phyloP scores from a whole-genome alignment of 129 eudicot species.

The Flaveria linearis region DNA sequence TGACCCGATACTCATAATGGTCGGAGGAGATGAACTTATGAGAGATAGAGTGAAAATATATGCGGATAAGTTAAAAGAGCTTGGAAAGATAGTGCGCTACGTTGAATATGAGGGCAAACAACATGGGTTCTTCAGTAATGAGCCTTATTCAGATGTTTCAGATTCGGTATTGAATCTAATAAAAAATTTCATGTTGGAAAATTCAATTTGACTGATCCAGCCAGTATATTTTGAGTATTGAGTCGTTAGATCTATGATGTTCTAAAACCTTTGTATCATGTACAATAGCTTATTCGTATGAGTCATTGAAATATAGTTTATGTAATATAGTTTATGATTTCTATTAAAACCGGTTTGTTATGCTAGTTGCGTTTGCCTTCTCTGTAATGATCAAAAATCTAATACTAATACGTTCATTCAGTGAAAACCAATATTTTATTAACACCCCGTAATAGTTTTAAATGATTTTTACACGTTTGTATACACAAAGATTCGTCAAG shows the following conservation, averaged over 20 bases:
- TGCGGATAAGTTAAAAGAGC: slow-evolving; percentile 45
- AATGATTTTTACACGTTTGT: too few species aligned
- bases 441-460: neutral
- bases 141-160: slow-evolving; percentile 59
- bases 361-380: neutral
- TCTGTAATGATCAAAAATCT: neutral
- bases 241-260: neutral
- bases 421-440: neutral
- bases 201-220: slow-evolving; percentile 17
- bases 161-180: slow-evolving; percentile 42
- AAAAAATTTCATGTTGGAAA: slow-evolving; percentile 42
- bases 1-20: slow-evolving; percentile 65
- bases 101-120: slow-evolving; percentile 58
- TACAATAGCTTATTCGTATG: slow-evolving; percentile 1
- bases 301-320: neutral
- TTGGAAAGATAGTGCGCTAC: slow-evolving; percentile 50
- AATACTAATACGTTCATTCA: neutral
- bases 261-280: neutral
- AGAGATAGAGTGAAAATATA: slow-evolving; percentile 67
- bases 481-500: too few species aligned
- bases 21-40: slow-evolving; percentile 69
- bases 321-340: too few species aligned
- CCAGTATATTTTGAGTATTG: neutral
- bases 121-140: slow-evolving; percentile 68
- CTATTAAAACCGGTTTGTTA: neutral